Evolutionary conservation across 768 basidiomycete species (phyloP), one percentile per base, ranked within the genome.

Genomic region (Leccinum aurantiacum): DNA sequence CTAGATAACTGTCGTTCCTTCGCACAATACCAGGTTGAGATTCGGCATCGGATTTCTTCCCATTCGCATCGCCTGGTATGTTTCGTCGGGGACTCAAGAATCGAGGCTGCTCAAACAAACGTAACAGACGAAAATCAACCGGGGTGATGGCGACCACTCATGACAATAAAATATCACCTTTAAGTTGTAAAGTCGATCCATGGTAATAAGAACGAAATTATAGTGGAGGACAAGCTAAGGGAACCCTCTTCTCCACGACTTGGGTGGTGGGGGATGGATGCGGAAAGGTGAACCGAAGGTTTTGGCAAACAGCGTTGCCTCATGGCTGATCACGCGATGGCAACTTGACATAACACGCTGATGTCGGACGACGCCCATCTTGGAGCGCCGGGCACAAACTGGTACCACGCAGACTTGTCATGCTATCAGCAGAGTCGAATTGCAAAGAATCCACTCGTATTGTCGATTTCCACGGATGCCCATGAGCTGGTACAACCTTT

Each of bases 321-420:
- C 69, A 60, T 70, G 69, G 65, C 52, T 2, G 37, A 59, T 62
- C 65, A 63, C 67, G 70, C 65, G 59, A 62, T 27, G 50, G 24
- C 24, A 57, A 35, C 33, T 33, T 33, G 38, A 52, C 51, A 29
- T 33, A 38, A 52, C 51, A 29, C 25, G 17, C 25, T 47, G 47
- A 71, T 41, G 41, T 63, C 56, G 61, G 56, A 66, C 38, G 41
- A 53, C n/a, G 48, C 49, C 17, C 48, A 41, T 47, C 51, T 24
- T 37, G 31, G 37, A 37, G 38, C 57, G 31, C 31, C 31, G 53
- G 49, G 19, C n/a, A 54, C 48, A 41, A 25, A 54, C 6, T 22
- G 24, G 24, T 48, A 38, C 24, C 50, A 35, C 33, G 3, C 22
- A 49, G 22, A 54, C 11, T 13, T 19, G 19, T 57, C 52, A 46